Evolutionary conservation across 2,329 filamentous ascomycete genomes (phyloP).

Genomic region (Elsinoe australis): DNA sequence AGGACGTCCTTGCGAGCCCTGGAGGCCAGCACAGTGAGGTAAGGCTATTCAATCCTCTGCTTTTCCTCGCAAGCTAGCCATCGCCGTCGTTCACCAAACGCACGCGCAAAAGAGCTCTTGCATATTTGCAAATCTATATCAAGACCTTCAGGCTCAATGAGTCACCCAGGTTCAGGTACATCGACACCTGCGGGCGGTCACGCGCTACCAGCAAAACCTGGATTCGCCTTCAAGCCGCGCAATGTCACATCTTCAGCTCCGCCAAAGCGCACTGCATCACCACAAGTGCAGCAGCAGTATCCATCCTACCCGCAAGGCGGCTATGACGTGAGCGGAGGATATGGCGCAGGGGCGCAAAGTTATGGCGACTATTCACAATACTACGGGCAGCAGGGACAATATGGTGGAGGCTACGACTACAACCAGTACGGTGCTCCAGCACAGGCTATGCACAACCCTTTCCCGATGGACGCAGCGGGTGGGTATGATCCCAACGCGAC

Average conservation of each 20-base stretch:
- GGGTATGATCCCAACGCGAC: slow-evolving; percentile 21
- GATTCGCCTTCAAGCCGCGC: slow-evolving; percentile 53
- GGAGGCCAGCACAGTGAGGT: neutral
- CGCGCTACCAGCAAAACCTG: slow-evolving; percentile 28
- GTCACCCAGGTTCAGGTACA: slow-evolving; percentile 20
- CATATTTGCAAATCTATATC: neutral
- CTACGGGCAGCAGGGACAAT: slow-evolving; percentile 41
- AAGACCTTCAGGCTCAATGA: slow-evolving; percentile 56
- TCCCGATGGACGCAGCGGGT: slow-evolving; percentile 50
- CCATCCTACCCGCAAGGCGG: slow-evolving; percentile 2
- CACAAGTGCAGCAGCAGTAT: slow-evolving; percentile 7
- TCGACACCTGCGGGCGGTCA: slow-evolving; percentile 19
- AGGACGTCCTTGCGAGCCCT: neutral
- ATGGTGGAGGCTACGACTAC: slow-evolving; percentile 28
- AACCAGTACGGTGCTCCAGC: slow-evolving; percentile 31
- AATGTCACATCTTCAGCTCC: slow-evolving; percentile 41
- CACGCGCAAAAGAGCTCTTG: slow-evolving; percentile 1
- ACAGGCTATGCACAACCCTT: slow-evolving; percentile 74
- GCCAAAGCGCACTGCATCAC: slow-evolving; percentile 18
- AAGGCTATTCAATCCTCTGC: neutral
- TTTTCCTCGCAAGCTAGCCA: neutral
- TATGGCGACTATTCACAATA: slow-evolving; percentile 27
- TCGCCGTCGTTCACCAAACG: neutral
- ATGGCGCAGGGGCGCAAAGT: slow-evolving; percentile 8
- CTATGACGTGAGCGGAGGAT: slow-evolving; percentile 18